phyloP scores from a whole-genome alignment of 1,139 yeast genomes.

The Kodamaea anthophila region DNA sequence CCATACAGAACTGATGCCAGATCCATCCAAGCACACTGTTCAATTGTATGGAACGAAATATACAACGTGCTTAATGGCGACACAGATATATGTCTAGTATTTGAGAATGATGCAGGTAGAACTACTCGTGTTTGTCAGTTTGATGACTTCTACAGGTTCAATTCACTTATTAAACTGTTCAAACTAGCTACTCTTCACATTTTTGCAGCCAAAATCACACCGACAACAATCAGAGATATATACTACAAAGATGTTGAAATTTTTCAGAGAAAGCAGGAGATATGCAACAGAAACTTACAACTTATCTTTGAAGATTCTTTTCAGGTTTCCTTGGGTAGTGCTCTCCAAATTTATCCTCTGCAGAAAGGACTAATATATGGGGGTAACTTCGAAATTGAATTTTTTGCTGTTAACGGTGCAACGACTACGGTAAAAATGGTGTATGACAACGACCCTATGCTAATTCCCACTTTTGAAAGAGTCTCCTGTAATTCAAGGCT shows the following conservation, averaged over 20 bases:
- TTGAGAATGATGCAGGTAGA: constrained; percentile 2
- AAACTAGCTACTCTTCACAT: constrained; percentile 17
- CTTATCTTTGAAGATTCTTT: constrained; percentile 23
- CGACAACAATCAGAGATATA: constrained; percentile 55
- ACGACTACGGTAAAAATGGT: too few species aligned
- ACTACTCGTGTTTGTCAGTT: constrained; percentile 5
- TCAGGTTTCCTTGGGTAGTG: constrained; percentile 17
- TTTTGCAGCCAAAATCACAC: constrained; percentile 8
- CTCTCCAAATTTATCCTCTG: constrained; percentile 47
- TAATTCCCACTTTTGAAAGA: constrained; percentile 18
- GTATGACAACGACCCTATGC: constrained; percentile 16
- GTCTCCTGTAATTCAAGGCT: neutral
- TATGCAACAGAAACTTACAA: constrained; percentile 38
- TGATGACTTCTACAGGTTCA: constrained; percentile 6
- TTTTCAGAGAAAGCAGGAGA: constrained; percentile 39
- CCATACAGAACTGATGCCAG: too few species aligned
- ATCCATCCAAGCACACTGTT: too few species aligned
- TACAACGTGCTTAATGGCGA: neutral
- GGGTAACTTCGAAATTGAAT: constrained; percentile 17
- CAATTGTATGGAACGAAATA: constrained; percentile 4
- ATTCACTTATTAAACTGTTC: constrained; percentile 13
- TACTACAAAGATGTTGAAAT: constrained; percentile 59
- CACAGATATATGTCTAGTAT: constrained; percentile 2
- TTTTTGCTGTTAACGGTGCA: constrained; percentile 12
- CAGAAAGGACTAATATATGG: constrained; percentile 60